A percentile compares a stretch with the other conserved stretches of the same genome.
Conservation (phyloP, 306 rosid genomes). For the Quercus mongolica region DNA sequence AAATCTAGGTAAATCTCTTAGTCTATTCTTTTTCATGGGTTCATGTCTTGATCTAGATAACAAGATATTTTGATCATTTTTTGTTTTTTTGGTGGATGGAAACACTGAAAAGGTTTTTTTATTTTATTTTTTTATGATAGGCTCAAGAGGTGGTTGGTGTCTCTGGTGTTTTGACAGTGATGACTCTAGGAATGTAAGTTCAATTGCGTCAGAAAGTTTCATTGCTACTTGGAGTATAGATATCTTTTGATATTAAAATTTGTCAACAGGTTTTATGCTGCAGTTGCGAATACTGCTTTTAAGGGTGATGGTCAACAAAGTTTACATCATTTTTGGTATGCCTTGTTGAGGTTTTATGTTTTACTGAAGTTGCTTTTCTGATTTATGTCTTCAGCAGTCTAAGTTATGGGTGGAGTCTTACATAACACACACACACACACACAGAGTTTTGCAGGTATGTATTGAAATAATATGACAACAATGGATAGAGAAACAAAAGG, state of each 20-base stretch:
- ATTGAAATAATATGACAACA: background rate
- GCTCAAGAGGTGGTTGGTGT: constrained; percentile 78
- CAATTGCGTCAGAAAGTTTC: constrained; percentile 16
- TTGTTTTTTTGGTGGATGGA: background rate
- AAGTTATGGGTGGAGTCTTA: background rate
- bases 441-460: background rate
- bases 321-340: constrained; percentile 95
- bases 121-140: constrained; percentile 27
- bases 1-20: background rate
- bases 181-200: constrained; percentile 91
- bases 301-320: constrained; percentile 97
- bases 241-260: constrained; percentile 17
- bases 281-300: constrained; percentile 81
- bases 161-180: constrained; percentile 85
- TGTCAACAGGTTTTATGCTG: constrained; percentile 81
- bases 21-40: background rate
- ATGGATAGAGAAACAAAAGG: background rate
- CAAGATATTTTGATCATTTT: background rate
- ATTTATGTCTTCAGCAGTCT: background rate
- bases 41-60: background rate
- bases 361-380: background rate
- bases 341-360: constrained; percentile 10
- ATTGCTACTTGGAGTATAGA: constrained; percentile 5
- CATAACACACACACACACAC: background rate
- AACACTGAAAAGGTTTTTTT: constrained; percentile 22